Conservation (phyloP, 2,329 filamentous ascomycete species). For the Podosphaera xanthii region DNA sequence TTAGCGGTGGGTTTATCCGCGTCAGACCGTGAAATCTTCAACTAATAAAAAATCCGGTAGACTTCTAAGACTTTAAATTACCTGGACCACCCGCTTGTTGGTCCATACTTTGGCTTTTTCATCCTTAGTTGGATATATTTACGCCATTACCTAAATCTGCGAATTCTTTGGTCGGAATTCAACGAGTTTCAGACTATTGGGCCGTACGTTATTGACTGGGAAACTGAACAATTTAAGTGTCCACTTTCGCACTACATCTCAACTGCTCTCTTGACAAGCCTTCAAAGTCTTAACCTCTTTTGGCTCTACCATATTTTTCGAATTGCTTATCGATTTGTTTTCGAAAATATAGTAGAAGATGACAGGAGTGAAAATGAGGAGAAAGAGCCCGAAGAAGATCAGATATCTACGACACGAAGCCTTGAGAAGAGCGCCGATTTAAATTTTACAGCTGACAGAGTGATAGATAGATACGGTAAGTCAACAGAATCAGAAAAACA, state of each 20-base stretch:
- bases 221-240: conserved; percentile 56
- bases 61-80: conserved; percentile 88
- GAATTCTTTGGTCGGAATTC: conserved; percentile 52
- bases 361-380: conserved; percentile 53
- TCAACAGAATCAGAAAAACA: conserved; percentile 5
- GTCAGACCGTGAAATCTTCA: background rate
- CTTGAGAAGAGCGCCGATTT: conserved; percentile 4
- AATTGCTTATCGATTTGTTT: conserved; percentile 49
- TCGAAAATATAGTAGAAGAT: conserved; percentile 38
- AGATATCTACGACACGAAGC: conserved; percentile 3
- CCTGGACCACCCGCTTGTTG: conserved; percentile 54
- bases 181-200: conserved; percentile 55
- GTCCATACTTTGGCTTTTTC: conserved; percentile 67
- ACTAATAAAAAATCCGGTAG: conserved; percentile 19
- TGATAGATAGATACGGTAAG: conserved; percentile 7
- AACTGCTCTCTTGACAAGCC: conserved; percentile 34
- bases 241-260: conserved; percentile 45
- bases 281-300: conserved; percentile 60
- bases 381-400: conserved; percentile 9
- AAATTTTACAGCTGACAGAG: conserved; percentile 6
- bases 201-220: conserved; percentile 57
- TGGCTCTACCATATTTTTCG: conserved; percentile 61
- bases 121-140: conserved; percentile 72
- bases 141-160: conserved; percentile 64
- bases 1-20: conserved; percentile 42